Base-by-base conservation (phyloP, 225 moss, liverwort and hornwort species). In the Takakia lepidozioides region DNA sequence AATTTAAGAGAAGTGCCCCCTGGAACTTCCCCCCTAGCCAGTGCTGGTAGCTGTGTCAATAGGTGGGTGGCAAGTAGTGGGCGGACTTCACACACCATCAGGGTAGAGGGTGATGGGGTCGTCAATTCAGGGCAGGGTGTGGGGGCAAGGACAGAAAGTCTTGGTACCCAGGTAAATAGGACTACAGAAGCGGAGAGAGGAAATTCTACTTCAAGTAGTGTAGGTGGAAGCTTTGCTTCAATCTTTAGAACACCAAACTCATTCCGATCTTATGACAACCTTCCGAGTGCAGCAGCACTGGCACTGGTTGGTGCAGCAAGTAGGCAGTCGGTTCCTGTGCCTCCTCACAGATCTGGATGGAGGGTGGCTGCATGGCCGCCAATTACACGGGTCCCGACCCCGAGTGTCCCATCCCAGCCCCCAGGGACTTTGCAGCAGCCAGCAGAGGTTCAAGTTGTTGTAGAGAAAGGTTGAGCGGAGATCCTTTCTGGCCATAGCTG, bases 201-300 rank as follows among this genome's bases (percentile, higher is more conserved):
- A 48, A 47, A 38, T 20, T 43, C 52, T 34, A 43, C n/a, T n/a
- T n/a, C n/a, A n/a, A n/a, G n/a, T n/a, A n/a, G 37, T 45, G 8
- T 57, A 42, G 54, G 61, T 23, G 43, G 42, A 17, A 50, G 49
- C 38, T 45, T 24, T 51, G 47, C 43, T 10, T 27, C 28, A 27
- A 24, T 19, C 30, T 50, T 11, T 7, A 52, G 30, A 30, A 51
- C 20, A 13, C 19, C 49, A 10, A 65, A 25, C 37, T 65, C 49
- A 32, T 34, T 62, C 24, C 69, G 54, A 58, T 21, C n/a, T n/a
- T n/a, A 38, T 29, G 54, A 69, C 25, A 38, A 48, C 21, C 43
- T 54, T 25, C 74, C 74, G 1, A 75, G 74, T 25, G 74, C 69
- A 69, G 69, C 69, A 34, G 74, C 74, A 44, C 48, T 75, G 69